These are phyloP conservation scores for Circinella minor DNA, from an alignment of 371 early-diverging fungal genomes.

Conservation along the genomic window DNA sequence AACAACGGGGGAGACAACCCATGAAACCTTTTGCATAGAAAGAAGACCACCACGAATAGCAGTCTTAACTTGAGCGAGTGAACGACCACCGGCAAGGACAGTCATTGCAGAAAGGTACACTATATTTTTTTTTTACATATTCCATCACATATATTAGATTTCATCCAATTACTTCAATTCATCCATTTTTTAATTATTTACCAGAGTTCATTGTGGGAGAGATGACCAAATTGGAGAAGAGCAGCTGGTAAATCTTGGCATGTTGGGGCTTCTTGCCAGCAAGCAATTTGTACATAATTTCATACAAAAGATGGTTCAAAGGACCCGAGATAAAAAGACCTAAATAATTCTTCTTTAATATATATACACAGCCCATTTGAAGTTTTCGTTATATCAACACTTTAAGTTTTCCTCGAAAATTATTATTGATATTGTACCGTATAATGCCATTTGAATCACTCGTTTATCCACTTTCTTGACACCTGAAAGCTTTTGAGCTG, in stretches of 20 bases:
- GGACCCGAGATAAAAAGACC: constrained; percentile 74
- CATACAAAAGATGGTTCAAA: constrained; percentile 74
- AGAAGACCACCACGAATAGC: constrained; percentile 66
- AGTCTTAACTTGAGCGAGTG: constrained; percentile 50
- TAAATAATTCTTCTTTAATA: constrained; percentile 5
- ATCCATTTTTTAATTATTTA: constrained; percentile 30
- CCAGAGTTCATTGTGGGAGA: constrained; percentile 85
- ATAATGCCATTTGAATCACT: constrained; percentile 81
- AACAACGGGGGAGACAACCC: constrained; percentile 78
- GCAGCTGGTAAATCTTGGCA: constrained; percentile 65
- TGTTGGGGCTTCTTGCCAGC: constrained; percentile 61
- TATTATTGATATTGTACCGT: constrained; percentile 52
- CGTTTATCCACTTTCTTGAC: constrained; percentile 64
- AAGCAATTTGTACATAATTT: constrained; percentile 66
- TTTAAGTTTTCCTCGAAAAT: not conserved
- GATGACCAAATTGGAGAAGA: constrained; percentile 72
- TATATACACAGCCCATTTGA: too few species aligned
- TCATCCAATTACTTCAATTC: too few species aligned
- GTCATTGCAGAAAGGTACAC: constrained; percentile 87
- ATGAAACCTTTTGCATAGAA: constrained; percentile 82
- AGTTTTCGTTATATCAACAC: too few species aligned
- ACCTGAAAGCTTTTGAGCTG: constrained; percentile 75
- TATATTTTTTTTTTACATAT: constrained; percentile 16
- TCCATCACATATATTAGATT: too few species aligned
- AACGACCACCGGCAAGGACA: constrained; percentile 74